Evolutionary conservation across 768 basidiomycete species (phyloP).

Genomic region (Omphalotus guepiniiformis): DNA sequence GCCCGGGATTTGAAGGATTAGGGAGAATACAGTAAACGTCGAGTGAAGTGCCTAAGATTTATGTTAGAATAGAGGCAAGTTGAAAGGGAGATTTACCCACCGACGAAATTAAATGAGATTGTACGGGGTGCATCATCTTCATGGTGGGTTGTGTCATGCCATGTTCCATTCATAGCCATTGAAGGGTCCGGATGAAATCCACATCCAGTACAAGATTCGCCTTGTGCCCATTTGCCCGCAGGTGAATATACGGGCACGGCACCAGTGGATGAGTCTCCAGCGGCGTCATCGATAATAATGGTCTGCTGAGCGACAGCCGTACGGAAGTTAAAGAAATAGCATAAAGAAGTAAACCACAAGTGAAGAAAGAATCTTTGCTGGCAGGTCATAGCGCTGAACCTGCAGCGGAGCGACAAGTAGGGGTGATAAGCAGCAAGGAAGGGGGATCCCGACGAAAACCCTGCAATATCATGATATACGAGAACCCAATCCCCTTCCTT

Average conservation of each 20-base stretch:
- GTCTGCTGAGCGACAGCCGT: too few relatives aligned
- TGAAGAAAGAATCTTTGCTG: too few relatives aligned
- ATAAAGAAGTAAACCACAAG: too few relatives aligned
- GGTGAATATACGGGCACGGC: not conserved
- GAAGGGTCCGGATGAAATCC: conserved; percentile 1
- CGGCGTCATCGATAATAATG: conserved; percentile 4
- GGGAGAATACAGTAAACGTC: conserved; percentile 9
- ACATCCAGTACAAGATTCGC: conserved; percentile 1
- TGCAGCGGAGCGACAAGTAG: too few relatives aligned
- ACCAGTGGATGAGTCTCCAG: conserved; percentile 2
- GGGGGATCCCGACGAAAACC: too few relatives aligned
- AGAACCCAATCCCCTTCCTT: too few relatives aligned
- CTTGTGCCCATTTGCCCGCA: conserved; percentile 1
- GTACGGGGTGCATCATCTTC: not conserved
- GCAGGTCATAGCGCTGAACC: too few relatives aligned
- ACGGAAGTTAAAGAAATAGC: too few relatives aligned
- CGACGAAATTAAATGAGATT: not conserved
- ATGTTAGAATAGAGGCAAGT: not conserved
- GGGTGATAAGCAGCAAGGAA: too few relatives aligned
- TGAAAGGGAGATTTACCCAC: not conserved
- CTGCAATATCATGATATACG: too few relatives aligned
- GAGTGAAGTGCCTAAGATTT: not conserved
- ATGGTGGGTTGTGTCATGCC: conserved; percentile 9
- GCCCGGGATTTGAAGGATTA: conserved; percentile 5
- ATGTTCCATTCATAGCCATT: not conserved